Evolutionary conservation across 306 rosid genomes (phyloP), one percentile per base, ranked within the genome.

Genomic region (Casuarina equisetifolia): DNA sequence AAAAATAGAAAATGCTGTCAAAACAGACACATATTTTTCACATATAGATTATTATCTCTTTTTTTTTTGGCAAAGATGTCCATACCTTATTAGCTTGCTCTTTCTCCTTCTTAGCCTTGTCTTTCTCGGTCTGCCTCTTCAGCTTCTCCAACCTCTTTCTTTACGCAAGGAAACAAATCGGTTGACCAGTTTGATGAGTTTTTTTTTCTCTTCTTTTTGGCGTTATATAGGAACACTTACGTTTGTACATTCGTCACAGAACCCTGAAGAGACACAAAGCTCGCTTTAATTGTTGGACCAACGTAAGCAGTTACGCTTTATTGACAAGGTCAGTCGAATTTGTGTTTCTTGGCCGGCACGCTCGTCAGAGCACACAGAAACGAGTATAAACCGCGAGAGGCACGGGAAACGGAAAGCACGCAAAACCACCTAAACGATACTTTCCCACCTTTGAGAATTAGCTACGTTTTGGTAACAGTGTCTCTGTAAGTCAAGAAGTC

Each of bases 111-210:
- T 83, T 79, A 0, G 93, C 88, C 83, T 71, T 90, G 49, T 74
- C 88, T 78, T 86, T 91, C 39, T 85, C 91, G 76, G 84, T 84
- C 77, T 84, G 83, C 40, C 50, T 78, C 91, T 79, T 91, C 87
- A 3, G 89, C 69, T 91, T 91, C 91, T 91, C 97, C 89, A 84
- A 63, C 82, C 38, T 91, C 49, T 93, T 87, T 90, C 98, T 93
- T 57, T 57, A 79, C 39, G 53, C 49, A 78, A 71, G 59, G n/a
- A 78, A 45, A 64, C 38, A 20, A 0, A 66, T 9, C 42, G 16
- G 71, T 67, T 20, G 3, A 9, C 9, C 4, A 61, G 0, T 25
- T 25, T 25, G 32, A 25, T 25, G 32, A 25, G 32, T 25, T 25
- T 25, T 25, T 25, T 25, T 25, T 25, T 25, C 0, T 25, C 32